phyloP scores from a whole-genome alignment of 768 basidiomycete species.

The Tulasnella sp. region DNA sequence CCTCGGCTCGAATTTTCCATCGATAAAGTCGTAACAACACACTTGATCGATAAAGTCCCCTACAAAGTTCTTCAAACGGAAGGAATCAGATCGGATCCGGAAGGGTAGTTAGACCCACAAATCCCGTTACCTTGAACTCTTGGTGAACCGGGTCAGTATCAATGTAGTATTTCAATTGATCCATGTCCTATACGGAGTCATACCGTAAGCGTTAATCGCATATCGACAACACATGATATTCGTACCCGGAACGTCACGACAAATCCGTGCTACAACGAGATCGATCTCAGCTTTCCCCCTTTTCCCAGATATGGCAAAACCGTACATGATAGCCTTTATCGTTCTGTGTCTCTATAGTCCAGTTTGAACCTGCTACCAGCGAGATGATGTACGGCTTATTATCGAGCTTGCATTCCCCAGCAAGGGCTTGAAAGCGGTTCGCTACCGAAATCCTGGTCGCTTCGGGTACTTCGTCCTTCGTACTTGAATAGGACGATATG shows the following conservation, averaged over 20 bases:
- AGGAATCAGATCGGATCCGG: too few species aligned
- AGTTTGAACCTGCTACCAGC: not conserved
- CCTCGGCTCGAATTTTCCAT: too few species aligned
- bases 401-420: not conserved
- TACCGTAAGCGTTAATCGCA: not conserved
- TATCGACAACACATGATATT: not conserved
- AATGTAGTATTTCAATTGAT: not conserved
- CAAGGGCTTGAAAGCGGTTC: not conserved
- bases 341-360: not conserved
- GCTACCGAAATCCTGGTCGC: not conserved
- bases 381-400: slow-evolving; percentile 2
- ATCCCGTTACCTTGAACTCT: slow-evolving; percentile 9
- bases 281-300: not conserved
- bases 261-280: not conserved
- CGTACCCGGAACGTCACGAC: slow-evolving; percentile 2
- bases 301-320: not conserved
- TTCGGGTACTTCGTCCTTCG: not conserved
- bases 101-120: too few species aligned
- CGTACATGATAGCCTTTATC: slow-evolving; percentile 7
- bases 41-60: too few species aligned
- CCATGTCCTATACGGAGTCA: not conserved
- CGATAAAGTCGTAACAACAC: too few species aligned
- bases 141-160: not conserved
- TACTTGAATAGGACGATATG: slow-evolving; percentile 11
- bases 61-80: too few species aligned